These are phyloP conservation scores for Vaccinium myrtillus DNA, from an alignment of 148 eudicot genomes.

Conservation along the genomic window DNA sequence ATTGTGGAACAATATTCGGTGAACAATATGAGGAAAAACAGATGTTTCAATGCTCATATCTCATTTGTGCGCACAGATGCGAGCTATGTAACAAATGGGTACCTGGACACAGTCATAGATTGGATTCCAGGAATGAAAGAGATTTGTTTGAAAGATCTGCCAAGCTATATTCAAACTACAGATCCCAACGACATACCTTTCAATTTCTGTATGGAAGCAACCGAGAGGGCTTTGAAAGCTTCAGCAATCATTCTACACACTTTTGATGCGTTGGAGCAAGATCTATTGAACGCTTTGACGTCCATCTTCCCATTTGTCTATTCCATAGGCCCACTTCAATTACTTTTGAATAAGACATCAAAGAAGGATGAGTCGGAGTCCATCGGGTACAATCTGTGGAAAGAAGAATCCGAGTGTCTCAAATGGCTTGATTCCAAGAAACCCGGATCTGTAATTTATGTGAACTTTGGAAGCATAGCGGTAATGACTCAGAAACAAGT, in stretches of 20 bases:
- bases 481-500: neutral
- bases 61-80: slow-evolving; percentile 8
- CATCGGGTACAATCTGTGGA: slow-evolving; percentile 21
- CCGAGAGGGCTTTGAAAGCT: slow-evolving; percentile 19
- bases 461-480: slow-evolving; percentile 10
- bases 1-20: too few species aligned
- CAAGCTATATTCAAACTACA: slow-evolving; percentile 2
- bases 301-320: slow-evolving; percentile 16
- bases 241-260: slow-evolving; percentile 6
- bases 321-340: neutral
- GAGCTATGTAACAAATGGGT: slow-evolving; percentile 13
- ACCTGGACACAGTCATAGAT: slow-evolving; percentile 7
- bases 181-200: slow-evolving; percentile 10
- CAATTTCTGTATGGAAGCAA: slow-evolving; percentile 13
- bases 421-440: slow-evolving; percentile 10
- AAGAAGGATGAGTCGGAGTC: slow-evolving; percentile 3
- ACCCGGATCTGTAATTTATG: slow-evolving; percentile 10
- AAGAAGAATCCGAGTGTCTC: slow-evolving; percentile 18
- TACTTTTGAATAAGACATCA: neutral
- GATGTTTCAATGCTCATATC: neutral
- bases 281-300: slow-evolving; percentile 3
- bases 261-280: slow-evolving; percentile 18
- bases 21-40: neutral
- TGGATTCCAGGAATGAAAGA: slow-evolving; percentile 22
- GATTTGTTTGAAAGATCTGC: slow-evolving; percentile 19